Evolutionary conservation across 1,284 basidiomycete genomes (phyloP), one percentile per base, ranked within the genome.

Genomic region (Leccinum brunneo-olivaceum): DNA sequence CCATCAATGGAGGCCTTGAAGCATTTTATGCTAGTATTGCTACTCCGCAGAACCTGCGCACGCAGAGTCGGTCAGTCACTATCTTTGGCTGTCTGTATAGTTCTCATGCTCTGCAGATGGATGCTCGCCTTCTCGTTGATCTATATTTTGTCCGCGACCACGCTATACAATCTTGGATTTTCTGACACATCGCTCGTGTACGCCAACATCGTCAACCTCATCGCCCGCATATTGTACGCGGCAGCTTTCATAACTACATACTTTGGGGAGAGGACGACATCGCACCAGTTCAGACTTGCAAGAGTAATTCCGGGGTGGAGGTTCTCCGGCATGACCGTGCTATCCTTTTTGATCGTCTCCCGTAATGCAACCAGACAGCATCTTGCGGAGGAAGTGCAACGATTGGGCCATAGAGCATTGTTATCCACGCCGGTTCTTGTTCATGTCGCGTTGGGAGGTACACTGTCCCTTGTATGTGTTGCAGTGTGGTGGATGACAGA

Each of bases 1-100:
- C 87, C 4, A 67, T 90, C 52, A 97, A 97, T 60, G 93, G 93
- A 4, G 77, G 88, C 1, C 69, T 94, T 18, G 93, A 97, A 62
- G 87, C 91, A 0, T 94, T 94, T 65, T 74, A 93, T 52, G 79
- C 87, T 2, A 86, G 89, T 41, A 81, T 82, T 2, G 87, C 90
- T 4, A 71, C 72, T 2, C 70, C 79, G 0, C 53, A 62, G 2
- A 83, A 89, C 59, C 64, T 93, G 5, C 76, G 71, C 39, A 59
- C 60, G 6, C 88, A 90, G 58, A 84, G 80, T 50, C 68, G 72
- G 66, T 80, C 53, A 50, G 73, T 66, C 39, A 14, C 39, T 27
- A n/a, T 15, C 46, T 21, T 57, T 28, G 14, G 27, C 44, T 2
- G 18, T 14, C 20, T 6, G 18, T 30, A 21, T 15, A 43, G 7